Evolutionary conservation across 2,329 filamentous ascomycete species (phyloP).

Genomic region (Claviceps humidiphila): DNA sequence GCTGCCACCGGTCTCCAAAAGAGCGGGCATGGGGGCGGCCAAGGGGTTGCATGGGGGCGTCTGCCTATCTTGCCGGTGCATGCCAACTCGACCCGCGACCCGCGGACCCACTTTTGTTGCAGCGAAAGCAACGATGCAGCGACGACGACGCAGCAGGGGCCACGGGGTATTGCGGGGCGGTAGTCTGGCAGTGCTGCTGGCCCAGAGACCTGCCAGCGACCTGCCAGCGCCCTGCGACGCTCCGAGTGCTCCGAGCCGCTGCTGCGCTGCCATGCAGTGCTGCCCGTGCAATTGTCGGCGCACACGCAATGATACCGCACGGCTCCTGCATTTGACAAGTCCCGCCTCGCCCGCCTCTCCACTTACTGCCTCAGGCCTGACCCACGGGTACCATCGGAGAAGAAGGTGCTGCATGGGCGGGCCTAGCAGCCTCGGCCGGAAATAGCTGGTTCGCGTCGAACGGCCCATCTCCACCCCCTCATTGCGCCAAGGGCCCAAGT

Average conservation of each 20-base stretch:
- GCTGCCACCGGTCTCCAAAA: conserved; percentile 1
- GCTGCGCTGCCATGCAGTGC: no score
- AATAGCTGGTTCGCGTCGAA: conserved; percentile 5
- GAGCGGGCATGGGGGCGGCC: background rate
- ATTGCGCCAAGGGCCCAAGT: background rate
- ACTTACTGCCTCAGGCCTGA: background rate
- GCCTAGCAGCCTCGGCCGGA: conserved; percentile 1
- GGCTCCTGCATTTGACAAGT: no score
- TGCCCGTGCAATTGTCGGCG: no score
- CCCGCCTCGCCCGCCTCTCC: no score
- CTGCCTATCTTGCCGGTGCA: background rate
- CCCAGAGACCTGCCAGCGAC: no score
- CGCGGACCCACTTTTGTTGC: no score
- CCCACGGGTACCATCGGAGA: no score
- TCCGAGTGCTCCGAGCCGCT: no score
- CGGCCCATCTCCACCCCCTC: background rate
- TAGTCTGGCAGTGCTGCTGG: background rate
- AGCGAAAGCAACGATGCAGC: background rate
- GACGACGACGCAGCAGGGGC: background rate
- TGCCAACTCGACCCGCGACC: no score
- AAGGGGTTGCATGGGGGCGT: background rate
- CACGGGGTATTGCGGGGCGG: background rate
- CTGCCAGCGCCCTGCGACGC: no score
- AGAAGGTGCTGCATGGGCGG: background rate
- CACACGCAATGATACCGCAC: no score